phyloP scores from a whole-genome alignment of 495 filamentous ascomycete species.

The Trichoderma reesei region DNA sequence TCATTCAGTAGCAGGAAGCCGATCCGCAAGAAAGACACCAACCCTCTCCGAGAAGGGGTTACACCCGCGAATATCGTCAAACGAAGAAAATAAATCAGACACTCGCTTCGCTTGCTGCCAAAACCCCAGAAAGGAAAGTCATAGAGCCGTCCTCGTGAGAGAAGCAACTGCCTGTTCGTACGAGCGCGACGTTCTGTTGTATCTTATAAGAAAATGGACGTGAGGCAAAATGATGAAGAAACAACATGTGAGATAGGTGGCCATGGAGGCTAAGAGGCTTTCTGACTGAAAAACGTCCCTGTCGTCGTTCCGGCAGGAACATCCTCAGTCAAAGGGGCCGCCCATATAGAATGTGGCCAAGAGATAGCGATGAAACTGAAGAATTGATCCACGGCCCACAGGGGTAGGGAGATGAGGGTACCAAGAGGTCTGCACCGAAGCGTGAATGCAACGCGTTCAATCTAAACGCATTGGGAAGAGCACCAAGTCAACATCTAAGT shows the following conservation, averaged over 20 bases:
- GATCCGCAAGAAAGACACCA: background rate
- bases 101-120: background rate
- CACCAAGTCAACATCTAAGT: constrained; percentile 6
- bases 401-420: background rate
- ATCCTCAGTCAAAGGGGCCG: no score
- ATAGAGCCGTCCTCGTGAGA: constrained; percentile 26
- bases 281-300: no score
- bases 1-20: background rate
- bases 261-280: no score
- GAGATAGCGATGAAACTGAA: background rate
- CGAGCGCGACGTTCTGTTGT: constrained; percentile 16
- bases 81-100: background rate
- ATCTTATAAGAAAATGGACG: background rate
- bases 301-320: no score
- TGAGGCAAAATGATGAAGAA: background rate
- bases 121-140: constrained; percentile 15
- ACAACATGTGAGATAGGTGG: background rate
- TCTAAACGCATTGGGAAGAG: background rate
- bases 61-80: background rate
- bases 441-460: background rate
- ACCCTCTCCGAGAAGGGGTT: background rate
- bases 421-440: constrained; percentile 11
- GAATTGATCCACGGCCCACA: background rate
- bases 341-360: no score
- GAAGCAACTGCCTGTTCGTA: background rate